phyloP scores from a whole-genome alignment of 345 rosid species.

The Microcos paniculata region DNA sequence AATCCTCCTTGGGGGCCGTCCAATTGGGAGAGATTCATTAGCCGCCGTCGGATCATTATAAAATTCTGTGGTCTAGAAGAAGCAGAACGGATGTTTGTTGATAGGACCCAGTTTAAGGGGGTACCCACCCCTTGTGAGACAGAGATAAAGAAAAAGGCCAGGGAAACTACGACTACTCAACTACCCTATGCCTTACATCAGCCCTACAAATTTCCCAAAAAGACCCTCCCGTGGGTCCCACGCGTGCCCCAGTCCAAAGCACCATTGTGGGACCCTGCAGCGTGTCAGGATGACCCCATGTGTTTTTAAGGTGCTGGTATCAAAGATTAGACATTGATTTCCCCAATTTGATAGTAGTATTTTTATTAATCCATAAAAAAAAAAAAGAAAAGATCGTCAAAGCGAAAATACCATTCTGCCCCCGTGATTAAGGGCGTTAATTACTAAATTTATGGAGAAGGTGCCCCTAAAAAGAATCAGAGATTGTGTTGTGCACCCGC shows the following conservation, averaged over 20 bases:
- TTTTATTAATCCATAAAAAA: neutral
- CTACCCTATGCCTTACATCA: conserved; percentile 20
- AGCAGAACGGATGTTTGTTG: no score
- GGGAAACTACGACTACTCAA: conserved; percentile 24
- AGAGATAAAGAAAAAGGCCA: neutral
- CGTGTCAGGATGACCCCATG: conserved; percentile 17
- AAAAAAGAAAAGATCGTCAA: neutral
- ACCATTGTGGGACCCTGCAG: neutral
- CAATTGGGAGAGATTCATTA: neutral
- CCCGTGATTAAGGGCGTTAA: conserved; percentile 2
- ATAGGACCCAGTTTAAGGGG: conserved; percentile 5
- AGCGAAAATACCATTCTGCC: conserved; percentile 8
- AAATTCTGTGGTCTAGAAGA: neutral
- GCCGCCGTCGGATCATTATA: neutral
- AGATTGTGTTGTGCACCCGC: neutral
- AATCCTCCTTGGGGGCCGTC: neutral
- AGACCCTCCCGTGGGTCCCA: conserved; percentile 12
- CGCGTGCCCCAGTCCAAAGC: neutral
- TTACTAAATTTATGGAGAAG: neutral
- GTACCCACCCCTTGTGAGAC: neutral
- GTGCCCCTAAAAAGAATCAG: neutral
- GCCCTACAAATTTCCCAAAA: conserved; percentile 12
- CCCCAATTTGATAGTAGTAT: neutral
- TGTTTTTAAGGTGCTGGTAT: neutral
- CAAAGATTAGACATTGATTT: neutral